Base-by-base conservation (phyloP, 2,329 filamentous ascomycete genomes). In the Pseudogymnoascus pannorum region DNA sequence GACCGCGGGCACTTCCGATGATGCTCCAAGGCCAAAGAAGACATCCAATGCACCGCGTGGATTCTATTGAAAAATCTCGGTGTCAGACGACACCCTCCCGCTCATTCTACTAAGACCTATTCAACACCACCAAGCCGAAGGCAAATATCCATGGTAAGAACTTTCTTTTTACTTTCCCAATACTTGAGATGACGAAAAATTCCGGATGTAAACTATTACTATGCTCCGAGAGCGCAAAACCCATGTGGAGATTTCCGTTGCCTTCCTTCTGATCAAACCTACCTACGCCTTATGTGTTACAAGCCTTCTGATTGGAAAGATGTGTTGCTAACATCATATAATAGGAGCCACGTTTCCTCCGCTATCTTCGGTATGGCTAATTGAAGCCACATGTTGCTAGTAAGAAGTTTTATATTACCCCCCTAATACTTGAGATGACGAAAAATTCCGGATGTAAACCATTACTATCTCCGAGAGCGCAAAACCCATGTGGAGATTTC, bases 241-340 rank as follows among this genome's bases (percentile, higher is more conserved):
- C 83, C 80, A 96, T 92, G 96, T 87, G 92, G 96, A 78, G 85
- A 87, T 89, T 87, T 96, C 92, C 92, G 92, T 96, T 97, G 92
- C 92, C 92, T 97, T 97, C 92, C 92, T 97, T 96, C 92, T 97
- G 92, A 96, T 86, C 57, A 40, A n/a, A 5, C 38, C 24, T 44
- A 22, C 18, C 12, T 11, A 42, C 18, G 2, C 20, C 58, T 60
- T 31, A 35, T 40, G 20, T 61, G 64, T 36, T 63, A 64, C 59
- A 33, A 20, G 24, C 60, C 16, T 58, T 24, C 2, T 58, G 35
- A 40, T 40, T 12, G 9, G 54, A 6, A 58, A 58, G 5, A 58
- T 24, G 16, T 11, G 31, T 31, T 18, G 48, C 48, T 54, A 54
- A 54, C 35, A 58, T n/a, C 31, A 58, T 22, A 58, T 33, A 58